phyloP scores from a whole-genome alignment of 495 filamentous ascomycete genomes.

The Delitschia confertaspora region DNA sequence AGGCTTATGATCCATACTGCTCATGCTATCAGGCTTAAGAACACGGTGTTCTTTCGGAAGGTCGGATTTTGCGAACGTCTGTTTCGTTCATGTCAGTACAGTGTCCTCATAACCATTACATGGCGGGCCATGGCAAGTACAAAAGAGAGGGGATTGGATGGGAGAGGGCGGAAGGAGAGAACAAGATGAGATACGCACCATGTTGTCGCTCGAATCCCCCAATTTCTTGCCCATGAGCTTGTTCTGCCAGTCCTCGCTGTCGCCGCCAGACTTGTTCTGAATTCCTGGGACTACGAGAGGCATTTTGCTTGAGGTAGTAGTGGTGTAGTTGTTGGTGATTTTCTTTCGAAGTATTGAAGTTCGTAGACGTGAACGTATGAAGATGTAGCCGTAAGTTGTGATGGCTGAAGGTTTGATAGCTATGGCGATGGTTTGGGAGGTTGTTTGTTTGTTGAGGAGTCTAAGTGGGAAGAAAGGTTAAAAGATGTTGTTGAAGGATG shows the following conservation, averaged over 20 bases:
- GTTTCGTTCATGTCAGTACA: not conserved
- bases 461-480: too few species aligned
- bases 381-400: not conserved
- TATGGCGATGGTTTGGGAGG: not conserved
- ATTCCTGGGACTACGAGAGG: slow-evolving; percentile 75
- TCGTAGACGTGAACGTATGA: not conserved
- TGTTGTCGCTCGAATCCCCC: slow-evolving; percentile 41
- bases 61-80: slow-evolving; percentile 70
- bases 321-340: not conserved
- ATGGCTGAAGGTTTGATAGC: not conserved
- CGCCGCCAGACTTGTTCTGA: slow-evolving; percentile 41
- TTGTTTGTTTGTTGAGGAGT: not conserved
- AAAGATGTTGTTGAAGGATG: too few species aligned
- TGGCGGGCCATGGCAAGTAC: too few species aligned
- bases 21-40: slow-evolving; percentile 52
- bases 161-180: not conserved
- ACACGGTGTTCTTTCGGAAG: slow-evolving; percentile 61
- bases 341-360: not conserved
- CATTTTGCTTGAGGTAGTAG: slow-evolving; percentile 40
- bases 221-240: slow-evolving; percentile 73
- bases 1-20: slow-evolving; percentile 53
- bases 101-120: not conserved
- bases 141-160: not conserved
- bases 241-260: slow-evolving; percentile 54
- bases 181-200: slow-evolving; percentile 34